phyloP scores from a whole-genome alignment of 1,284 basidiomycete species.

The Ustilago lituana region DNA sequence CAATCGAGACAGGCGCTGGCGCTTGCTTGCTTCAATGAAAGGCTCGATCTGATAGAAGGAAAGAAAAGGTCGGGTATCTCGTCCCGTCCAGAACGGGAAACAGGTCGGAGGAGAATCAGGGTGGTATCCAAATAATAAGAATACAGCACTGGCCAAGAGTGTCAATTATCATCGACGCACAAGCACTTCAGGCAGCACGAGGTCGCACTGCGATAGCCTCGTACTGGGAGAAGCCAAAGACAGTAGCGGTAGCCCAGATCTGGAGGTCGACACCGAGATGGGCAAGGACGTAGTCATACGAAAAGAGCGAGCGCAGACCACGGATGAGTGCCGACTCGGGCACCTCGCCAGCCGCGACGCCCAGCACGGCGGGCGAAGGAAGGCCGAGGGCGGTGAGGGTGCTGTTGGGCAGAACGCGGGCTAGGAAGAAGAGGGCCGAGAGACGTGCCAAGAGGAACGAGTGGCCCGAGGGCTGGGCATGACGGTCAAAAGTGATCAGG shows the following conservation, averaged over 20 bases:
- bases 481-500: slow-evolving; percentile 57
- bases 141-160: slow-evolving; percentile 13
- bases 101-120: neutral
- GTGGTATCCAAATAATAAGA: slow-evolving; percentile 11
- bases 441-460: slow-evolving; percentile 56
- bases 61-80: slow-evolving; percentile 28
- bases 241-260: slow-evolving; percentile 52
- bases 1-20: no score
- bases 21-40: no score
- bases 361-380: slow-evolving; percentile 40
- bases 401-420: slow-evolving; percentile 36
- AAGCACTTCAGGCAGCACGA: slow-evolving; percentile 27
- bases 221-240: slow-evolving; percentile 48
- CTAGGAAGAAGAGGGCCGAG: slow-evolving; percentile 50
- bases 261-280: slow-evolving; percentile 46
- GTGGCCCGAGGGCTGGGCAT: slow-evolving; percentile 46
- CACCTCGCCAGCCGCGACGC: slow-evolving; percentile 52
- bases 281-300: slow-evolving; percentile 47
- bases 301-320: slow-evolving; percentile 28
- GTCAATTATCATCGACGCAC: neutral
- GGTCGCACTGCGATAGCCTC: slow-evolving; percentile 49
- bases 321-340: slow-evolving; percentile 38
- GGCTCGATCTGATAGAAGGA: neutral
- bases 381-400: slow-evolving; percentile 32
- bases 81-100: slow-evolving; percentile 8